phyloP scores from a whole-genome alignment of 805 yeast genomes.

The Candida wancherniae region DNA sequence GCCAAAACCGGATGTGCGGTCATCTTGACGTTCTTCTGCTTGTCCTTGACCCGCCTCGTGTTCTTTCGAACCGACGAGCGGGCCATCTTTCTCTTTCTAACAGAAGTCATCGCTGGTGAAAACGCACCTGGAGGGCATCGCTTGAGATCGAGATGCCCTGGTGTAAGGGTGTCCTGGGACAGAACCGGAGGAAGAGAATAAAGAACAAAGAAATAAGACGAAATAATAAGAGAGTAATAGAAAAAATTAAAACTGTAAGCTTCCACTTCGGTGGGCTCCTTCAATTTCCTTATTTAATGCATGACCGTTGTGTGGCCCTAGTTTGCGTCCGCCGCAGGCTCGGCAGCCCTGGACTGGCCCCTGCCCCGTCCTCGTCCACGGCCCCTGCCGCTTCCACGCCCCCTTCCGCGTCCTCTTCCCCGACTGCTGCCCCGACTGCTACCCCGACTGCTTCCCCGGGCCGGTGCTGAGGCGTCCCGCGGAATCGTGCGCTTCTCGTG shows the following conservation, averaged over 20 bases:
- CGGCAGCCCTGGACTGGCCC: constrained; percentile 1
- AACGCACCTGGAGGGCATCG: too few relatives aligned
- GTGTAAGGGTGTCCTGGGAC: too few relatives aligned
- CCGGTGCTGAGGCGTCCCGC: neutral
- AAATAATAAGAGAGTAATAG: too few relatives aligned
- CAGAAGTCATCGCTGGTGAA: constrained; percentile 75
- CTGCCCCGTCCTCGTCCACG: constrained; percentile 30
- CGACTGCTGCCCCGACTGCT: constrained; percentile 48
- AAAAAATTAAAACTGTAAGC: too few relatives aligned
- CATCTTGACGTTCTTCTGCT: constrained; percentile 60
- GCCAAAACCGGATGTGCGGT: constrained; percentile 78
- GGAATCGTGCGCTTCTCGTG: constrained; percentile 48
- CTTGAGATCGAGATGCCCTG: too few relatives aligned
- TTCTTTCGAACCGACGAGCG: constrained; percentile 66
- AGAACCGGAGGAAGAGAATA: too few relatives aligned
- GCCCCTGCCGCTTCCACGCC: constrained; percentile 22
- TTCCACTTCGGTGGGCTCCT: too few relatives aligned
- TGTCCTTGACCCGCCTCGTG: constrained; percentile 67
- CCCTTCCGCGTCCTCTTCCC: constrained; percentile 18
- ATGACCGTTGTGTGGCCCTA: too few relatives aligned
- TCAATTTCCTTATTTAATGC: too few relatives aligned
- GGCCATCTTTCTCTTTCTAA: constrained; percentile 81
- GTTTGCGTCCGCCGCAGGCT: too few relatives aligned
- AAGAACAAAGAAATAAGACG: too few relatives aligned
- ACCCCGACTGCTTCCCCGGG: constrained; percentile 15